phyloP scores from a whole-genome alignment of 331 rosid genomes.

The Malus hybrid region DNA sequence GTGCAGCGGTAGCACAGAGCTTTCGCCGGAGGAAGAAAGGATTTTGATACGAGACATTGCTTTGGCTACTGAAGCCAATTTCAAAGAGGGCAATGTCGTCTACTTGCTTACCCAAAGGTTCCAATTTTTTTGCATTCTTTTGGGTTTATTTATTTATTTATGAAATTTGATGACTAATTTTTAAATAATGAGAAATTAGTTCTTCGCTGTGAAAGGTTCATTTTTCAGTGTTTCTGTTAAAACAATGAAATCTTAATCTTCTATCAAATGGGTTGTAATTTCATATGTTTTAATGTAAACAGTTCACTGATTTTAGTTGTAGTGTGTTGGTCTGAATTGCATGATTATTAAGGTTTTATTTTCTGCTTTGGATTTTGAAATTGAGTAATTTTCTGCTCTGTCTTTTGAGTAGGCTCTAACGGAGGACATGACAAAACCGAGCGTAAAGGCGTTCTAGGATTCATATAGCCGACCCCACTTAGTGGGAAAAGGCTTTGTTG shows the following conservation, averaged over 20 bases:
- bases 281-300: neutral
- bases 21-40: slow-evolving; percentile 83
- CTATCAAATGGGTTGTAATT: neutral
- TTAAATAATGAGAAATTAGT: neutral
- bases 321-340: too few species aligned
- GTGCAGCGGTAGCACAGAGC: slow-evolving; percentile 36
- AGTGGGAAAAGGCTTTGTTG: too few species aligned
- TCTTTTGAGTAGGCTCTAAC: too few species aligned
- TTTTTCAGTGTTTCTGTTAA: neutral
- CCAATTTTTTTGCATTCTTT: neutral
- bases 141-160: neutral
- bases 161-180: too few species aligned
- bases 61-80: slow-evolving; percentile 59
- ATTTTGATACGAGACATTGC: slow-evolving; percentile 87
- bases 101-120: slow-evolving; percentile 82
- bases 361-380: too few species aligned
- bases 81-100: slow-evolving; percentile 79
- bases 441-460: too few species aligned
- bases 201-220: neutral
- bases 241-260: neutral
- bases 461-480: too few species aligned
- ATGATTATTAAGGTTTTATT: too few species aligned
- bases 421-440: too few species aligned
- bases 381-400: too few species aligned
- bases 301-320: too few species aligned